These are phyloP conservation scores for Mortierella sp. DNA, from an alignment of 371 early-diverging fungal species.

Conservation along the genomic window DNA sequence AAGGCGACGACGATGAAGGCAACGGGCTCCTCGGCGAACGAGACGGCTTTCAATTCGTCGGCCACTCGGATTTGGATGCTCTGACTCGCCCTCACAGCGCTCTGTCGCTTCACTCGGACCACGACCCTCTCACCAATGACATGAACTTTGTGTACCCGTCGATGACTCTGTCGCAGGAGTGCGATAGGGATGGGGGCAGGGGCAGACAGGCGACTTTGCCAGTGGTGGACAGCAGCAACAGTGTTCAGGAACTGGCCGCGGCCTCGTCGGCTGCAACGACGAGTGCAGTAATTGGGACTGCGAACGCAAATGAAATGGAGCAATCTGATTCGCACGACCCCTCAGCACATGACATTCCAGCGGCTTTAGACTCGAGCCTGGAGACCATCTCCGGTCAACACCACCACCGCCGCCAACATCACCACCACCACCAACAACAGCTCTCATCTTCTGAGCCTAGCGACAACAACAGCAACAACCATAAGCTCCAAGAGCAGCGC, in stretches of 20 bases:
- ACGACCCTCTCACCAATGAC: conserved; percentile 13
- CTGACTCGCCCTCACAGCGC: conserved; percentile 40
- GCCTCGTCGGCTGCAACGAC: neutral
- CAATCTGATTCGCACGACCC: conserved; percentile 17
- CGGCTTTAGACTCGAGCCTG: conserved; percentile 29
- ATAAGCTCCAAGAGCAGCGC: neutral
- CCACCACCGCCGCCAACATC: neutral
- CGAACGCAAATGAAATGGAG: conserved; percentile 1
- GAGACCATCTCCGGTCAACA: conserved; percentile 21
- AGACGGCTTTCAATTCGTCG: conserved; percentile 44
- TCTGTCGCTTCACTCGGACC: conserved; percentile 37
- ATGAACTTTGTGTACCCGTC: conserved; percentile 49
- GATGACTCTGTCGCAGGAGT: conserved; percentile 29
- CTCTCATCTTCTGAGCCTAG: conserved; percentile 2
- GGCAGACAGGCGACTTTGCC: neutral
- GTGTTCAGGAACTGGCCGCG: neutral
- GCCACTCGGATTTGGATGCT: conserved; percentile 36
- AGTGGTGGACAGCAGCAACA: neutral
- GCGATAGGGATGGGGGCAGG: neutral
- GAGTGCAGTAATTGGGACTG: neutral
- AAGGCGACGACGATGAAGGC: neutral
- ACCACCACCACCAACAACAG: neutral
- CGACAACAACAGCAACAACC: neutral
- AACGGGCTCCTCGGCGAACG: conserved; percentile 5
- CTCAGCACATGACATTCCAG: conserved; percentile 31